phyloP scores from a whole-genome alignment of 805 yeast species.

The Candida andamanensis region DNA sequence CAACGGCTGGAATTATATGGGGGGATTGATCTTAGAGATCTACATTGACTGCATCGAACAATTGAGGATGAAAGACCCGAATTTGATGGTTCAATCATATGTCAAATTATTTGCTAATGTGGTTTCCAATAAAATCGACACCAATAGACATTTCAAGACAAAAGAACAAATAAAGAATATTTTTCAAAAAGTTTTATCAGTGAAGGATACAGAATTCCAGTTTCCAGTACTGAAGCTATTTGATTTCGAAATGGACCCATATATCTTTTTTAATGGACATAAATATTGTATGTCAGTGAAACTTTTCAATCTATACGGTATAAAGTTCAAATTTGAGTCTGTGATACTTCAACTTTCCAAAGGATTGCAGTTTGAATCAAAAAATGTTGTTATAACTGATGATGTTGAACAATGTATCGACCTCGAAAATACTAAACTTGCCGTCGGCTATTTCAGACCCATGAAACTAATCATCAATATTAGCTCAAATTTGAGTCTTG shows the following conservation, averaged over 20 bases:
- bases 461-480: conserved; percentile 13
- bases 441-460: conserved; percentile 20
- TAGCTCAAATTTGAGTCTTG: conserved; percentile 15
- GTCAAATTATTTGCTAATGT: conserved; percentile 33
- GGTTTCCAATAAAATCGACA: conserved; percentile 15
- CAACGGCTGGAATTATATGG: conserved; percentile 73
- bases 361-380: conserved; percentile 5
- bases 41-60: conserved; percentile 66
- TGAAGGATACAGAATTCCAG: conserved; percentile 14
- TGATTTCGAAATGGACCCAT: conserved; percentile 28
- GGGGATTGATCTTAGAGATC: conserved; percentile 57
- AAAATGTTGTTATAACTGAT: conserved; percentile 1
- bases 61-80: conserved; percentile 17
- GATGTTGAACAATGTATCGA: conserved; percentile 4
- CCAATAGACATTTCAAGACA: conserved; percentile 22
- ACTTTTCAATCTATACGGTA: conserved; percentile 25
- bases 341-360: conserved; percentile 18
- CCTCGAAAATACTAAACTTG: conserved; percentile 7
- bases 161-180: not conserved
- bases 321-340: conserved; percentile 16
- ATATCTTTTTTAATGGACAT: conserved; percentile 26
- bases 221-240: conserved; percentile 35
- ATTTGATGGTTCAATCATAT: conserved; percentile 35
- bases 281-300: conserved; percentile 31
- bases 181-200: conserved; percentile 15